These are phyloP conservation scores for Beauveria asiatica DNA, from an alignment of 2,329 filamentous ascomycete species.

Conservation along the genomic window DNA sequence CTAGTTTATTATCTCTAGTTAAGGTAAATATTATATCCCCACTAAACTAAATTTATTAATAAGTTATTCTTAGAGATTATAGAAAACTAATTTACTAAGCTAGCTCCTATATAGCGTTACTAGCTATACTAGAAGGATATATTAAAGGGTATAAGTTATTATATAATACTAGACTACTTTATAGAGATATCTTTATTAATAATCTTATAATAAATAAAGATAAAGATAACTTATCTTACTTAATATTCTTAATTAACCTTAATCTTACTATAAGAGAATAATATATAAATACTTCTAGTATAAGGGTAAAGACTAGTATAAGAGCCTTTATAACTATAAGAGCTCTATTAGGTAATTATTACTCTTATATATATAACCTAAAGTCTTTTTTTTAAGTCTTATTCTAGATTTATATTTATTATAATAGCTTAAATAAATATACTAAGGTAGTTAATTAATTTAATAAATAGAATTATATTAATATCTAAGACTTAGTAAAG, in stretches of 20 bases:
- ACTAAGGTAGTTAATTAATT: no score
- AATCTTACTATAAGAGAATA: slow-evolving; percentile 27
- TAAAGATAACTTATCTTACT: slow-evolving; percentile 19
- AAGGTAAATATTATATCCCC: background rate
- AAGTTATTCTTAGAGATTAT: slow-evolving; percentile 32
- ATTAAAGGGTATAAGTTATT: slow-evolving; percentile 30
- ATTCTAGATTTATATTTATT: no score
- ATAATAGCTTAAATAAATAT: no score
- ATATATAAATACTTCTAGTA: slow-evolving; percentile 26
- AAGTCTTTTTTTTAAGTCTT: slow-evolving; percentile 42
- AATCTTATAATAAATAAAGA: slow-evolving; percentile 41
- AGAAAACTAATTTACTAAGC: slow-evolving; percentile 33
- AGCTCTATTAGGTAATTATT: slow-evolving; percentile 29
- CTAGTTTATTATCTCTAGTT: background rate
- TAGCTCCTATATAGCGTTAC: slow-evolving; percentile 26
- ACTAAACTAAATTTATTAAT: slow-evolving; percentile 30
- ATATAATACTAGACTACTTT: slow-evolving; percentile 27
- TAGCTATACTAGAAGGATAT: slow-evolving; percentile 28
- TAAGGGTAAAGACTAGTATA: slow-evolving; percentile 34
- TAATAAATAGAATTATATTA: no score
- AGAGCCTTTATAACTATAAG: slow-evolving; percentile 39
- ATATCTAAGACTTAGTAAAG: no score
- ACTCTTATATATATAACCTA: slow-evolving; percentile 39
- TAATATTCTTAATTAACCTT: slow-evolving; percentile 34
- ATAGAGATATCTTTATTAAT: slow-evolving; percentile 35